Evolutionary conservation across 176 grass and related monocot genomes (phyloP), one percentile per base, ranked within the genome.

Genomic region (Lolium perenne): DNA sequence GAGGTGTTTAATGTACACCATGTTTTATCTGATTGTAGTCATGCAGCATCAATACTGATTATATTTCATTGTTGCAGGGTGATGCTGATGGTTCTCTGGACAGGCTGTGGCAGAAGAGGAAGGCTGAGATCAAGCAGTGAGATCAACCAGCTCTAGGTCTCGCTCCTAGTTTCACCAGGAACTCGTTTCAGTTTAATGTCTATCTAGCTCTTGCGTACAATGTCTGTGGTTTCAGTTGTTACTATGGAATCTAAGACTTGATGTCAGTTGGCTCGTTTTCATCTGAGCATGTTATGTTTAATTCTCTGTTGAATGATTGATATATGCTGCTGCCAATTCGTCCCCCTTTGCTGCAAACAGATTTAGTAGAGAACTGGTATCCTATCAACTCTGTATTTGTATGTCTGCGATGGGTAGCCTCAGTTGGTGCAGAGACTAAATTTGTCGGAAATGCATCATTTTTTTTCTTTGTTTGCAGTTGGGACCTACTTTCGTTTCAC

Each of bases 81-180:
- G 92, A 94, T 51, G 94, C 92, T 8, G 94, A 97, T 67, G 50
- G 94, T 43, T 91, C 94, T 4, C 70, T 97, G 32, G 94, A 97
- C 73, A 94, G 94, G 94, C 90, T 97, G 71, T 97, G 94, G 94
- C 80, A 85, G 57, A 93, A 92, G 90, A 92, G 86, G 88, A 91
- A 91, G 87, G 83, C 88, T 88, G 90, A 94, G 55, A 47, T 94
- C 77, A 91, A 87, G 71, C 94, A 94, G 73, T 88, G 90, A 94
- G 60, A 46, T 94, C 77, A 87, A 83, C 57, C 94, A 93, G 73
- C 83, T 92, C 83, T 97, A 94, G 88, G 83, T 80, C 29, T 83
- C 26, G 17, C 69, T 50, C 3, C 2, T 85, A 85, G 81, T 81
- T 87, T 91, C 50, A 75, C 43, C 68, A 77, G 46, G 58, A 62